Conservation (phyloP, 176 grass and related monocot genomes). For the Olyra latifolia region DNA sequence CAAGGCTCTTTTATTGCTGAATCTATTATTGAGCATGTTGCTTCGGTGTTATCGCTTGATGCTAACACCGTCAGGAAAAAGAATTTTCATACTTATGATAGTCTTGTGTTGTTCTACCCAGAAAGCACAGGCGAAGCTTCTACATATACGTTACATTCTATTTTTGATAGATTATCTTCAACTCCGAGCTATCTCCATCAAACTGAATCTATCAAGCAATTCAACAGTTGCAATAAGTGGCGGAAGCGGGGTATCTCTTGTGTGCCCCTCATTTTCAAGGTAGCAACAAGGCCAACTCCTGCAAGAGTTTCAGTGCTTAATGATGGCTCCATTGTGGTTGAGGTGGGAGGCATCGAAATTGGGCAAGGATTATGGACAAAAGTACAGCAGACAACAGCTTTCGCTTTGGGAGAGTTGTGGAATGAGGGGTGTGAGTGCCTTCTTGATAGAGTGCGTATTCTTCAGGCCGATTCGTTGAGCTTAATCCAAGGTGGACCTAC, state of each 20-base stretch:
- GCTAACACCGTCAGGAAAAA: slow-evolving; percentile 50
- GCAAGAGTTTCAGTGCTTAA: slow-evolving; percentile 74
- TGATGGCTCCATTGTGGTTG: slow-evolving; percentile 68
- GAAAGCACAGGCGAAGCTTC: slow-evolving; percentile 38
- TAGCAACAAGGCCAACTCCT: slow-evolving; percentile 29
- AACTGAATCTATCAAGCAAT: slow-evolving; percentile 36
- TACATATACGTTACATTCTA: slow-evolving; percentile 64
- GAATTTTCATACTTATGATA: slow-evolving; percentile 67
- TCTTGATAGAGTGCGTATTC: slow-evolving; percentile 56
- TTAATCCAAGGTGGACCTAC: slow-evolving; percentile 69
- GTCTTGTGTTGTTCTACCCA: slow-evolving; percentile 50
- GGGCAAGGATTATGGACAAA: slow-evolving; percentile 88
- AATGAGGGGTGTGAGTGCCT: slow-evolving; percentile 51
- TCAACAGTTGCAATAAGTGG: slow-evolving; percentile 68
- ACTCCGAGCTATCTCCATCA: slow-evolving; percentile 44
- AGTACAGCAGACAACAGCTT: slow-evolving; percentile 71
- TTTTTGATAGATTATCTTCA: slow-evolving; percentile 47
- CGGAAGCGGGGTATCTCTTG: slow-evolving; percentile 65
- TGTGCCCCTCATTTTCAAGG: slow-evolving; percentile 44
- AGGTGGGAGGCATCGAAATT: slow-evolving; percentile 75
- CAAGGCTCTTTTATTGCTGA: slow-evolving; percentile 84
- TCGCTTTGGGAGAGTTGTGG: slow-evolving; percentile 47
- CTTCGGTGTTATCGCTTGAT: slow-evolving; percentile 45
- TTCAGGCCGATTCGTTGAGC: slow-evolving; percentile 72
- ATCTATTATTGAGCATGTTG: slow-evolving; percentile 75